Percentiles rank a stretch among this genome's conserved stretches.
Conservation (phyloP, 352 stramenopile genomes). For the Globisporangium irregulare region DNA sequence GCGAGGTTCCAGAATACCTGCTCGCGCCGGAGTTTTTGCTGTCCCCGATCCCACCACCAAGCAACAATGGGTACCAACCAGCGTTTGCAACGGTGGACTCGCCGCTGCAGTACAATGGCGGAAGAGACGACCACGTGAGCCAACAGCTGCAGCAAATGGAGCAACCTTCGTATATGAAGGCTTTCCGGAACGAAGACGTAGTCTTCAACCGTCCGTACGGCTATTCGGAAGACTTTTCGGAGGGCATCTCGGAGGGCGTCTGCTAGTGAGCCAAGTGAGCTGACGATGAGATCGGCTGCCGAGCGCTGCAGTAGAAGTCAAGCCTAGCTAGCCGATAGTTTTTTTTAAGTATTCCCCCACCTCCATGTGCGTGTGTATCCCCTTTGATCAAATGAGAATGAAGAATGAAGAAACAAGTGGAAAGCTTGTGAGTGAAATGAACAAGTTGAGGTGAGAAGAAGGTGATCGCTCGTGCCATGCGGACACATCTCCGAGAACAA, state of each 20-base stretch:
- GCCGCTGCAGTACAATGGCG: constrained; percentile 30
- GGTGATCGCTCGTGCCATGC: neutral
- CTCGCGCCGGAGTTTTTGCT: constrained; percentile 58
- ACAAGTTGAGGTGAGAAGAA: too few relatives aligned
- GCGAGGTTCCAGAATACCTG: constrained; percentile 35
- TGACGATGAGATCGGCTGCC: neutral
- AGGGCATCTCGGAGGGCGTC: constrained; percentile 75
- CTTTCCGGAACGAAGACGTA: constrained; percentile 60
- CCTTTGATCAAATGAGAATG: constrained; percentile 7
- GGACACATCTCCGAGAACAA: neutral
- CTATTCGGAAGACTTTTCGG: constrained; percentile 72
- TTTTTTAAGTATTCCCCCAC: constrained; percentile 6
- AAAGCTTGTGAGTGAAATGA: neutral
- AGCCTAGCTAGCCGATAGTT: neutral
- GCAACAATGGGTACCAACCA: constrained; percentile 31
- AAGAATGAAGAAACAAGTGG: neutral
- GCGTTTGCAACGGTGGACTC: constrained; percentile 45
- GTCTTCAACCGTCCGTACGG: constrained; percentile 60
- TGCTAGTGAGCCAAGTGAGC: constrained; percentile 33
- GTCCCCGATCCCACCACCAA: constrained; percentile 38
- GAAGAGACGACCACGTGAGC: constrained; percentile 27
- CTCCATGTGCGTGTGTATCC: constrained; percentile 5
- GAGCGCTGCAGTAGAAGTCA: neutral
- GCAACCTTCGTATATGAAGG: constrained; percentile 62
- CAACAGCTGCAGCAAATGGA: constrained; percentile 18